Conservation (phyloP, 2,329 filamentous ascomycete species). For the Aspergillus niger region DNA sequence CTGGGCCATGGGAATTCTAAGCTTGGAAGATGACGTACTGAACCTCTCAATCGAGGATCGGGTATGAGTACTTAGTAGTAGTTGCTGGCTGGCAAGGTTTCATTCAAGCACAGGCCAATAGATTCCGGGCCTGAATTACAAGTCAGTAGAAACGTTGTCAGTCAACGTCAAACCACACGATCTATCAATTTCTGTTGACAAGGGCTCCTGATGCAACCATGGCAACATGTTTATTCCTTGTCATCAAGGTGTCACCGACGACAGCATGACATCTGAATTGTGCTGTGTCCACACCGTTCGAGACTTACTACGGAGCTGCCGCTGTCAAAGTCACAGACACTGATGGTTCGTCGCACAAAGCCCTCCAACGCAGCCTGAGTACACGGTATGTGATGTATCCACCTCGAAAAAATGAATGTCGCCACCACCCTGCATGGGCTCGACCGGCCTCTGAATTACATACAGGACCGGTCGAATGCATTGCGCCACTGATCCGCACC, state of each 20-base stretch:
- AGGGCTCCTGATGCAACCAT: not conserved
- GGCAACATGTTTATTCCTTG: not conserved
- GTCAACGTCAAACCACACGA: not conserved
- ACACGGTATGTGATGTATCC: not conserved
- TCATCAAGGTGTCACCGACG: not conserved
- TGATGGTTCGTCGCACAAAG: not conserved
- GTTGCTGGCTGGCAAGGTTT: not conserved
- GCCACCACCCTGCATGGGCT: not conserved
- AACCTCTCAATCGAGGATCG: conserved; percentile 57
- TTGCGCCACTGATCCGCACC: not conserved
- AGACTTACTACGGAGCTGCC: not conserved
- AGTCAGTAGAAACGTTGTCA: conserved; percentile 1
- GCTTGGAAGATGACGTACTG: conserved; percentile 74
- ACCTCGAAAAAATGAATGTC: not conserved
- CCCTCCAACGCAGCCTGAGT: not conserved
- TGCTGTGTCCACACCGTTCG: not conserved
- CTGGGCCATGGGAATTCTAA: conserved; percentile 77
- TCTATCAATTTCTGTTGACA: not conserved
- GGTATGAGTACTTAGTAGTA: conserved; percentile 1
- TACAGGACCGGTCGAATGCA: not conserved
- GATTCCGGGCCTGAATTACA: not conserved
- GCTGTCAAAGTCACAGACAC: not conserved
- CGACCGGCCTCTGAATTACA: not conserved
- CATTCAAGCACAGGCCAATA: not conserved
- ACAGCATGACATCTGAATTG: not conserved